A percentile compares a stretch with the other conserved stretches of the same genome.
These are phyloP conservation scores for Rhodotorula sp. DNA, from an alignment of 1,284 basidiomycete species.

Conservation along the genomic window DNA sequence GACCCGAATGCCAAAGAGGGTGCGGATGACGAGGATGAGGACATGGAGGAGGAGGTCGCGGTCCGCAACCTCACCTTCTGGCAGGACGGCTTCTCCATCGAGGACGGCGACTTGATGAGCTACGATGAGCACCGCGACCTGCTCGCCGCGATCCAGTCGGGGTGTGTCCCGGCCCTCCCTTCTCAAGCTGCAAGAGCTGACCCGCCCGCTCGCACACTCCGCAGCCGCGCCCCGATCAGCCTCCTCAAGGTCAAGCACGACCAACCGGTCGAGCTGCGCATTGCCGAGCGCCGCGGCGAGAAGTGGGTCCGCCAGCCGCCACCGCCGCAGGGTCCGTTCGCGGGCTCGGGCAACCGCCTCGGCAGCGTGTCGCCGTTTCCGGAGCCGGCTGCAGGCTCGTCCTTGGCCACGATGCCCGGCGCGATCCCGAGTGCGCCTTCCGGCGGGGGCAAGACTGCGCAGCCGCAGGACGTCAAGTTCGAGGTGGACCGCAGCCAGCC, in stretches of 20 bases:
- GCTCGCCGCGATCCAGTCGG: conserved; percentile 76
- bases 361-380: conserved; percentile 61
- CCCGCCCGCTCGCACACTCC: not conserved
- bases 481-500: conserved; percentile 79
- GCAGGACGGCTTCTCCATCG: conserved; percentile 90
- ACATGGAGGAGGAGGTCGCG: conserved; percentile 60
- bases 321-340: conserved; percentile 61
- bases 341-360: conserved; percentile 78
- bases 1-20: conserved; percentile 60
- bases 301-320: conserved; percentile 65
- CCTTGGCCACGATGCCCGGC: conserved; percentile 51
- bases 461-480: conserved; percentile 54
- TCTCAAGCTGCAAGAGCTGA: no score
- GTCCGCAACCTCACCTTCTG: conserved; percentile 87
- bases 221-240: conserved; percentile 72
- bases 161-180: conserved; percentile 57
- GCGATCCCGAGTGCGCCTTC: conserved; percentile 54
- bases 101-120: conserved; percentile 80
- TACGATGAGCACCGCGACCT: conserved; percentile 81
- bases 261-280: conserved; percentile 83
- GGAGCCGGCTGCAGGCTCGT: conserved; percentile 44
- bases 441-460: not conserved
- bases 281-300: conserved; percentile 72
- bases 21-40: conserved; percentile 50
- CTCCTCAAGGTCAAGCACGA: conserved; percentile 75